phyloP scores from a whole-genome alignment of 2,329 filamentous ascomycete species.

The Grosmannia penicillata region DNA sequence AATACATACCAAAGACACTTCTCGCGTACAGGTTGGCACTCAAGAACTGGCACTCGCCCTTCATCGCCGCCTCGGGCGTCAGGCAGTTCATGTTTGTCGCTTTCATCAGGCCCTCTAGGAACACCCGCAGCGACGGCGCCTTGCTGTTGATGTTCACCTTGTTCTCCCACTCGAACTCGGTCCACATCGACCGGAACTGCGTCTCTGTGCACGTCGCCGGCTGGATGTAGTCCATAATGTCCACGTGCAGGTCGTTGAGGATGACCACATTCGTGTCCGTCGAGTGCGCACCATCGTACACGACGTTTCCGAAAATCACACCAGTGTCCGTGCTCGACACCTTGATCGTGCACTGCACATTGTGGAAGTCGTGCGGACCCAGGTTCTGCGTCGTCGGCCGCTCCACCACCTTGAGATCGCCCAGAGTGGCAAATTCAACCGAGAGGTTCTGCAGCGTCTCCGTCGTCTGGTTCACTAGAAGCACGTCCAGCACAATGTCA shows the following conservation, averaged over 20 bases:
- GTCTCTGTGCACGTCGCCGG: constrained; percentile 93
- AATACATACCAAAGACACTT: constrained; percentile 85
- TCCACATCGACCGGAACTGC: constrained; percentile 99
- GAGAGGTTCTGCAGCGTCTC: constrained; percentile 95
- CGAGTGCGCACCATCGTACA: constrained; percentile 86
- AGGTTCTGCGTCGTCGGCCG: constrained; percentile 92
- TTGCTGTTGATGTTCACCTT: constrained; percentile 99
- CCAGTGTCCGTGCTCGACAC: constrained; percentile 87
- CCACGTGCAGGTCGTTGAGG: constrained; percentile 92
- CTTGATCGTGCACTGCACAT: constrained; percentile 97
- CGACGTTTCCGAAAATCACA: constrained; percentile 96
- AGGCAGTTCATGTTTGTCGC: constrained; percentile 98
- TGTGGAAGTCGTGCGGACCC: constrained; percentile 90
- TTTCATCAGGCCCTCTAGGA: constrained; percentile 88
- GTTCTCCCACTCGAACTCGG: constrained; percentile 99
- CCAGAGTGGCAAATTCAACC: constrained; percentile 95
- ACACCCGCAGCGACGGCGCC: constrained; percentile 78
- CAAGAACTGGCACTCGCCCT: constrained; percentile 95
- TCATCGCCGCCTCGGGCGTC: constrained; percentile 88
- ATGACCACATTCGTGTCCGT: constrained; percentile 96
- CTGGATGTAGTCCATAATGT: constrained; percentile 99
- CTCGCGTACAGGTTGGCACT: constrained; percentile 93
- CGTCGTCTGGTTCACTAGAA: constrained; percentile 92
- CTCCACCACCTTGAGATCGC: constrained; percentile 95
- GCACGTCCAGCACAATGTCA: constrained; percentile 90